Conservation (phyloP, 1,284 basidiomycete species). For the Leccinum glutinopallens region DNA sequence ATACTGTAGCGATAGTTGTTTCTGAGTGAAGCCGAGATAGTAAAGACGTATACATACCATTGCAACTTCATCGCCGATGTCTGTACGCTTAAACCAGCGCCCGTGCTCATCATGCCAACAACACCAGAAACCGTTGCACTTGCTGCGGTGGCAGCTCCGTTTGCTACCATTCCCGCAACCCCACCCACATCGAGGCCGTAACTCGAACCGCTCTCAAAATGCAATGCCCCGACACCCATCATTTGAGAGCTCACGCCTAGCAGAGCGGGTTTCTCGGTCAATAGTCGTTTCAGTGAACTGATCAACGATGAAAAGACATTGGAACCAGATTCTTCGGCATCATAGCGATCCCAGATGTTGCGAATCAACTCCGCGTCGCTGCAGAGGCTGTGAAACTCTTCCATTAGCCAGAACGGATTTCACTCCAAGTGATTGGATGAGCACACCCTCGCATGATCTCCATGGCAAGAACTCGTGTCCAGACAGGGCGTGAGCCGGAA, state of each 20-base stretch:
- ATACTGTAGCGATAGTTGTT: constrained; percentile 56
- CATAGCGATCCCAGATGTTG: constrained; percentile 81
- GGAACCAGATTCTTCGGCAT: constrained; percentile 60
- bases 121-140: constrained; percentile 77
- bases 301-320: constrained; percentile 83
- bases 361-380: constrained; percentile 82
- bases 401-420: constrained; percentile 11
- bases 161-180: constrained; percentile 83
- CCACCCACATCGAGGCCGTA: constrained; percentile 67
- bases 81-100: constrained; percentile 68
- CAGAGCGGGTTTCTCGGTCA: constrained; percentile 85
- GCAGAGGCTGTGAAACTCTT: constrained; percentile 58
- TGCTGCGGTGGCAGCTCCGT: constrained; percentile 80
- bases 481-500: constrained; percentile 59
- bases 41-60: constrained; percentile 53
- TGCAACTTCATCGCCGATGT: constrained; percentile 82
- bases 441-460: constrained; percentile 85
- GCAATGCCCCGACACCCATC: constrained; percentile 69
- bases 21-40: neutral
- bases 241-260: constrained; percentile 82
- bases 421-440: neutral
- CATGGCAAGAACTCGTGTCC: constrained; percentile 90
- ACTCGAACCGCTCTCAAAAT: constrained; percentile 39
- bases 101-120: constrained; percentile 68
- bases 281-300: constrained; percentile 77